Conservation (phyloP, 345 rosid species). For the Litchi chinensis region DNA sequence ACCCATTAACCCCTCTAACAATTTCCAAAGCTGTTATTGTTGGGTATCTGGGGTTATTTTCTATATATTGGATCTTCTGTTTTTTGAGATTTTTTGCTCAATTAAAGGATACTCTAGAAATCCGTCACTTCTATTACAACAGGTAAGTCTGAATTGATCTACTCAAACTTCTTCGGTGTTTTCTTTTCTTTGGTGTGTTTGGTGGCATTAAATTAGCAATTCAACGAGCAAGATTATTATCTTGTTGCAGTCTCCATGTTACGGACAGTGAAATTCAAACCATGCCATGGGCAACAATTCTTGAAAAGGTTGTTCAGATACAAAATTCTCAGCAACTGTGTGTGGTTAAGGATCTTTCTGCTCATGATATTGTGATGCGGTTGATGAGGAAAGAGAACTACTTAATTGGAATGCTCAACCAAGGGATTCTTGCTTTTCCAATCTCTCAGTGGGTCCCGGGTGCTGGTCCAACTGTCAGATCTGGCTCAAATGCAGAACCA, state of each 20-base stretch:
- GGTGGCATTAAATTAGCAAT: not conserved
- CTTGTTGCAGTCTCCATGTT: constrained; percentile 79
- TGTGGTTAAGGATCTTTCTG: constrained; percentile 95
- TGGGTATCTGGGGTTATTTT: constrained; percentile 85
- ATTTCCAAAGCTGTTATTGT: constrained; percentile 78
- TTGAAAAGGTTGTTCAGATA: constrained; percentile 85
- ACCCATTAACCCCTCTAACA: constrained; percentile 90
- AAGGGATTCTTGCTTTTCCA: constrained; percentile 93
- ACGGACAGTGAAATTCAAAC: constrained; percentile 92
- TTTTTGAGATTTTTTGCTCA: constrained; percentile 92
- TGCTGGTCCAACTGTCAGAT: constrained; percentile 80
- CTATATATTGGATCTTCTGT: constrained; percentile 86
- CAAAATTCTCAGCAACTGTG: constrained; percentile 83
- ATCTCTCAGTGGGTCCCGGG: constrained; percentile 89
- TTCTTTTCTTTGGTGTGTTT: constrained; percentile 7
- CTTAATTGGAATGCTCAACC: constrained; percentile 97
- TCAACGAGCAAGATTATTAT: constrained; percentile 7
- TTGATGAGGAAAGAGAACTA: constrained; percentile 98
- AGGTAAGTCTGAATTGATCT: constrained; percentile 47
- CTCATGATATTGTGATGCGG: constrained; percentile 94
- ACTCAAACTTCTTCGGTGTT: constrained; percentile 11
- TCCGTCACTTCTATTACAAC: constrained; percentile 80
- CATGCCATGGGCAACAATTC: constrained; percentile 89
- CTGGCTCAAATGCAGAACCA: constrained; percentile 48
- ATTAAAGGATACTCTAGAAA: constrained; percentile 75